Percentiles rank a stretch among this genome's conserved stretches.
Evolutionary conservation across 2,329 filamentous ascomycete species (phyloP).

Genomic region (Dendryphion nanum): DNA sequence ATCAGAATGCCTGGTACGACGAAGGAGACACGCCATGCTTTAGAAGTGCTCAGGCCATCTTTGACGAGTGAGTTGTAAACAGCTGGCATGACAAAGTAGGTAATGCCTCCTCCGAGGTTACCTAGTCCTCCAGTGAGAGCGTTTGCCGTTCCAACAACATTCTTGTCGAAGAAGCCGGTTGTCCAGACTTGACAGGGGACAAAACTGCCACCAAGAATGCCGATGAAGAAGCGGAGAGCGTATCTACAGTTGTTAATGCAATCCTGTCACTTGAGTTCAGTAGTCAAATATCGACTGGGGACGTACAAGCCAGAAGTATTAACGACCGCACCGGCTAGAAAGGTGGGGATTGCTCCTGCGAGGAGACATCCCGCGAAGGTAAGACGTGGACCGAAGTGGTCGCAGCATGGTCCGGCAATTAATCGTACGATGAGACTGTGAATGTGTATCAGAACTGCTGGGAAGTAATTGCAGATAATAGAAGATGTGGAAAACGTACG

Average conservation of each 20-base stretch:
- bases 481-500: slow-evolving; percentile 8
- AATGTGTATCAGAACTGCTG: too few species aligned
- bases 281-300: too few species aligned
- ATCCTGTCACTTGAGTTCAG: slow-evolving; percentile 38
- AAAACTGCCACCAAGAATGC: slow-evolving; percentile 72
- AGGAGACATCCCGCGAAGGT: slow-evolving; percentile 76
- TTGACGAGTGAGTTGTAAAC: slow-evolving; percentile 69
- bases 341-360: slow-evolving; percentile 75
- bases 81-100: slow-evolving; percentile 78
- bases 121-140: slow-evolving; percentile 65
- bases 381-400: slow-evolving; percentile 73
- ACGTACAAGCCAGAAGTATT: slow-evolving; percentile 44
- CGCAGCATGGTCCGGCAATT: slow-evolving; percentile 74
- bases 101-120: slow-evolving; percentile 27
- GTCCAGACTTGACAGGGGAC: slow-evolving; percentile 89
- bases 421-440: slow-evolving; percentile 66
- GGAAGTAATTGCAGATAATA: neutral
- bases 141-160: slow-evolving; percentile 88
- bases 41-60: slow-evolving; percentile 59
- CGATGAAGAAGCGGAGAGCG: slow-evolving; percentile 72
- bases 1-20: slow-evolving; percentile 78
- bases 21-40: slow-evolving; percentile 80
- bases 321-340: slow-evolving; percentile 72
- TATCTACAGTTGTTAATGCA: slow-evolving; percentile 53
- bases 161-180: slow-evolving; percentile 89